Percentiles rank a stretch among this genome's conserved stretches.
These are phyloP conservation scores for Hemisphaericaspora subhashii DNA, from an alignment of 1,139 yeast species.

Conservation along the genomic window DNA sequence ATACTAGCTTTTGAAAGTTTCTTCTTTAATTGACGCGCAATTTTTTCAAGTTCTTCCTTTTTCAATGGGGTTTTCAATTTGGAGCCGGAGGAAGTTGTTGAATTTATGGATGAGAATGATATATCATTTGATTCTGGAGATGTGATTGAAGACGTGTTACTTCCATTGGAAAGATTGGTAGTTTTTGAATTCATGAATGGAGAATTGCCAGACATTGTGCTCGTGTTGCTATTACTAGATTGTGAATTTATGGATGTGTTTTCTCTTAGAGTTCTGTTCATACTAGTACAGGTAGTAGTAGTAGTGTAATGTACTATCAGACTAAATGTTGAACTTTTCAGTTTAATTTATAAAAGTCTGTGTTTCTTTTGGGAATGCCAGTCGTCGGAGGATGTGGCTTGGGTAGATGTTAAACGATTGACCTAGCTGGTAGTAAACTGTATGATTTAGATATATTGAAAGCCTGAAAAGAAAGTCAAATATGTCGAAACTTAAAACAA, in stretches of 20 bases:
- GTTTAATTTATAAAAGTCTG: too few species aligned
- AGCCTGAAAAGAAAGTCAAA: too few species aligned
- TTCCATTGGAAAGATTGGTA: background rate
- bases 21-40: conserved; percentile 46
- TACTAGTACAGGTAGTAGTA: too few species aligned
- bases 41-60: conserved; percentile 48
- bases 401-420: too few species aligned
- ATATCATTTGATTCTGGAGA: background rate
- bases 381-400: too few species aligned
- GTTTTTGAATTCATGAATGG: background rate
- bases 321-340: too few species aligned
- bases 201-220: background rate
- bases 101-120: background rate
- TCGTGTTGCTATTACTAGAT: too few species aligned
- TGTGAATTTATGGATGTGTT: background rate
- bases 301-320: too few species aligned
- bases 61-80: conserved; percentile 36
- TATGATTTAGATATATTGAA: too few species aligned
- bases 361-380: too few species aligned
- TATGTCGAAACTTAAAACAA: too few species aligned
- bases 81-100: background rate
- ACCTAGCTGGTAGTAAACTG: too few species aligned
- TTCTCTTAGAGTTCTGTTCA: background rate
- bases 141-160: background rate
- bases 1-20: conserved; percentile 47